Base-by-base conservation (phyloP, 306 rosid species). In the Heteromeles arbutifolia region DNA sequence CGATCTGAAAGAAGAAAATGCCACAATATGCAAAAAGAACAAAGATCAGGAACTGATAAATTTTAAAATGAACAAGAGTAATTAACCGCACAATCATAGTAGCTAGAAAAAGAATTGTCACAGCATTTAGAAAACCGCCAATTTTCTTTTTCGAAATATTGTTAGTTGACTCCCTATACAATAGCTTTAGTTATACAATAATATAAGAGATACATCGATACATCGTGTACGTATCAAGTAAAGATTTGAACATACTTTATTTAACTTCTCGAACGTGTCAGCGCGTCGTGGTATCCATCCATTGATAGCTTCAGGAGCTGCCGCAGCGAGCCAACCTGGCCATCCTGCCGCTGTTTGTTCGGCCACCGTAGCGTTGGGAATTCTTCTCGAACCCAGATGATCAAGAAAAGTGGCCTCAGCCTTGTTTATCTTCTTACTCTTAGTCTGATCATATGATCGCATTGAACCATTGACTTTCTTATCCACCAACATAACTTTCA, bases 291-390 rank as follows among this genome's bases (percentile, higher is more conserved):
- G 98, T 79, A 86, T 72, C 98, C 98, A 94, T 72, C 97, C 98
- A 21, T 80, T 74, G 78, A 94, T 83, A 75, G 95, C 97, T 79
- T 94, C 98, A 31, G 89, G 85, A 0, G 98, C 98, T 63, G 87
- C 96, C 17, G 92, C 79, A 74, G 97, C 87, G 25, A 94, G 96
- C 98, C 98, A 94, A 53, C 74, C 81, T 21, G 98, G 98, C 98
- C 98, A 94, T 74, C 98, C 98, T 3, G 98, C 98, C 4, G 96
- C 97, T 74, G 90, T 89, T 73, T 91, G 98, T 85, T 91, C 97
- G 52, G 87, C 96, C 72, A 78, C 87, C 41, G 78, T 63, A 71
- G 83, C 93, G 77, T 81, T 90, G 3, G 97, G 89, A 15, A 94
- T 77, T 75, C 87, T 88, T 79, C 97, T 91, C 31, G 80, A 17